Evolutionary conservation across 116 monocot genomes (phyloP), one percentile per base, ranked within the genome.

Genomic region (Cymodocea nodosa): DNA sequence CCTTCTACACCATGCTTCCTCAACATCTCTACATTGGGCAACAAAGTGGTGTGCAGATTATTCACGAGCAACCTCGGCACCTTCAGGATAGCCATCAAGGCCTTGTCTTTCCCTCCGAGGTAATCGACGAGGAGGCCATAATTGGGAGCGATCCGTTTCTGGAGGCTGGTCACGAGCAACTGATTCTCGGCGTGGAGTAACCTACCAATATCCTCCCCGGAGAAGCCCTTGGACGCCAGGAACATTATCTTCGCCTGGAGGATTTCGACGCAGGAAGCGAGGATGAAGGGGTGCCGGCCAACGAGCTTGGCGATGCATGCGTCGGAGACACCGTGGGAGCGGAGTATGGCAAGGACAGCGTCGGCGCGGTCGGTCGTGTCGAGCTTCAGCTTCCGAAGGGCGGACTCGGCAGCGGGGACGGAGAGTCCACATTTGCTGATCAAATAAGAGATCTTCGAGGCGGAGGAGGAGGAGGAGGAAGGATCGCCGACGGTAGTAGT

Each of bases 211-310:
- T 52, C 62, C 36, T 65, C 2, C 49, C 17, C 8, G 17, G 81
- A 62, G 70, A 72, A 65, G 39, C 79, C 86, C 15, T 57, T 18
- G 66, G 17, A 9, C n/a, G 35, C 55, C 69, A 77, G 70, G 52
- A 77, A 82, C 12, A 74, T 75, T 36, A 86, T 25, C 68, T 78
- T 83, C 16, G 75, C 70, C 60, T 39, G 51, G 37, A 86, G 63
- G 61, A 52, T 68, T 5, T 20, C 68, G 15, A 71, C 69, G 23
- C 23, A 14, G 63, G 50, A n/a, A 4, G 15, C 8, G 50, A 80
- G 69, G 35, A 73, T n/a, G 3, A 2, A 8, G 14, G 77, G 75
- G 36, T n/a, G 25, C 25, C 52, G 60, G 62, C 51, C 0, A 70
- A 79, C 19, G 63, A 80, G 24, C 19, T 25, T 49, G 6, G 60